phyloP scores from a whole-genome alignment of 2,329 filamentous ascomycete genomes.

The Calonectria fujianensis region DNA sequence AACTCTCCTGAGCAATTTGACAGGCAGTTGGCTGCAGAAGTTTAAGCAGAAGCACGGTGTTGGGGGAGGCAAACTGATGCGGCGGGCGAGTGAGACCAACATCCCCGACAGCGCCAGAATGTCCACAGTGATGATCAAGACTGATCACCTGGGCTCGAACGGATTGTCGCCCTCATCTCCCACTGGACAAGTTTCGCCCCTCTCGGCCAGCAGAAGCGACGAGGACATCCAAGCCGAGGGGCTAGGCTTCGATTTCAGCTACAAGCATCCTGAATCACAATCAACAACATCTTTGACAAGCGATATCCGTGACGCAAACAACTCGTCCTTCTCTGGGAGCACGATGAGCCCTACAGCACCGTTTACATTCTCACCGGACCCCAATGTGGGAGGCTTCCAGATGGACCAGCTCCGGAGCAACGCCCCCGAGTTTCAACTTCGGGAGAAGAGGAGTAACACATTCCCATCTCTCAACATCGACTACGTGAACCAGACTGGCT shows the following conservation, averaged over 20 bases:
- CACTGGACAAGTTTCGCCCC: slow-evolving; percentile 77
- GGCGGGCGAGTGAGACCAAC: slow-evolving; percentile 80
- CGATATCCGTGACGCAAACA: slow-evolving; percentile 56
- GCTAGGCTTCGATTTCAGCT: slow-evolving; percentile 59
- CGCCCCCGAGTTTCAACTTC: slow-evolving; percentile 71
- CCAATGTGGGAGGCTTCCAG: slow-evolving; percentile 79
- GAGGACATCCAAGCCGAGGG: slow-evolving; percentile 75
- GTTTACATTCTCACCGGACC: slow-evolving; percentile 85
- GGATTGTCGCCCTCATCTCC: slow-evolving; percentile 84
- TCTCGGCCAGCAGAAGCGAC: slow-evolving; percentile 81
- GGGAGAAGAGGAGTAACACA: slow-evolving; percentile 84
- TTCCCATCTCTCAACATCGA: slow-evolving; percentile 84
- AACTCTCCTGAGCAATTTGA: slow-evolving; percentile 81
- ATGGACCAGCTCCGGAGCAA: slow-evolving; percentile 62
- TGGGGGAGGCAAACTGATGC: slow-evolving; percentile 68
- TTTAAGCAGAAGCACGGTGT: slow-evolving; percentile 92
- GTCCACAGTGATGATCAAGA: slow-evolving; percentile 64
- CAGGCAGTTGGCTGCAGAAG: slow-evolving; percentile 89
- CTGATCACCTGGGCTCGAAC: slow-evolving; percentile 67
- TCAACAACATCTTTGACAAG: slow-evolving; percentile 59
- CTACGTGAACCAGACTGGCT: slow-evolving; percentile 66
- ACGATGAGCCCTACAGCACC: slow-evolving; percentile 84
- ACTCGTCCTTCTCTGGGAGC: slow-evolving; percentile 79
- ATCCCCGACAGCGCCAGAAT: slow-evolving; percentile 80
- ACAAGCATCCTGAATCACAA: slow-evolving; percentile 59